These are phyloP conservation scores for Carallia pectinifolia DNA, from an alignment of 345 rosid genomes.

Conservation along the genomic window DNA sequence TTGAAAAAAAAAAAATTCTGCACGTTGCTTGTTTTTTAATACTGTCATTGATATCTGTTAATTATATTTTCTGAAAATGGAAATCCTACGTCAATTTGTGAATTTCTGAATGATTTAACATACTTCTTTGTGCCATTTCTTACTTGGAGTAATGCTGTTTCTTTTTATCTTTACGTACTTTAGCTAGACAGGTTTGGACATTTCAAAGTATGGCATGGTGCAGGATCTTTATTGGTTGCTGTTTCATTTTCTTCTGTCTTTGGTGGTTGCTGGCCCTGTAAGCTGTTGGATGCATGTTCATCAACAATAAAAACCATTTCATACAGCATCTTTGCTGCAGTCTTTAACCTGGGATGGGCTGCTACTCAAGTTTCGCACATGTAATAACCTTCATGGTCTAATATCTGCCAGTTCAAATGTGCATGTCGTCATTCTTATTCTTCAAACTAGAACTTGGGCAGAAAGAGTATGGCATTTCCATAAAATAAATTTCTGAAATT, in stretches of 20 bases:
- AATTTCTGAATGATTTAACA: too few species aligned
- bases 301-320: conserved; percentile 60
- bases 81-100: too few species aligned
- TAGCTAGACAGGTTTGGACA: conserved; percentile 97
- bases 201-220: conserved; percentile 95
- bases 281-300: conserved; percentile 48
- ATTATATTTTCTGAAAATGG: too few species aligned
- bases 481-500: background rate
- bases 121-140: background rate
- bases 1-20: too few species aligned
- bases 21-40: too few species aligned
- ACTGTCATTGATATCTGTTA: too few species aligned
- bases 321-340: conserved; percentile 79
- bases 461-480: background rate
- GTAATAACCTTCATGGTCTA: conserved; percentile 41
- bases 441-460: background rate
- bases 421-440: conserved; percentile 10
- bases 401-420: background rate
- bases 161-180: background rate
- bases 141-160: background rate
- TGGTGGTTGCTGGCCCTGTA: conserved; percentile 85
- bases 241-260: conserved; percentile 94
- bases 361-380: conserved; percentile 98
- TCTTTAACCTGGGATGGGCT: conserved; percentile 96
- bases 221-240: conserved; percentile 87